phyloP scores from a whole-genome alignment of 345 rosid genomes.

The Arabis alpina region DNA sequence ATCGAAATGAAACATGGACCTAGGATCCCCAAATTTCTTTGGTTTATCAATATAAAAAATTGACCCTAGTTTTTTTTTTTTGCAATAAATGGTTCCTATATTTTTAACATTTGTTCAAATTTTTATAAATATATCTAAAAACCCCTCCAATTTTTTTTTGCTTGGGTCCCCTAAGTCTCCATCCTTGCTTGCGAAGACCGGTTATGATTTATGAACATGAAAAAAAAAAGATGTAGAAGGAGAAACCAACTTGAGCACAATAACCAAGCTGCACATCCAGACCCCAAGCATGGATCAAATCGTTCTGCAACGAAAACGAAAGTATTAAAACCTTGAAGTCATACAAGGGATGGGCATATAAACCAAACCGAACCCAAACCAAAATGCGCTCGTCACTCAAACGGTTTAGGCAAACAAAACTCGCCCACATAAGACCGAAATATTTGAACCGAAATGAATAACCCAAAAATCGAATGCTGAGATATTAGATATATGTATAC shows the following conservation, averaged over 20 bases:
- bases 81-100: too few relatives aligned
- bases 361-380: not conserved
- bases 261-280: slow-evolving; percentile 85
- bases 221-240: not conserved
- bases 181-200: not conserved
- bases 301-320: slow-evolving; percentile 58
- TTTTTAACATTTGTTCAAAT: too few relatives aligned
- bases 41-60: too few relatives aligned
- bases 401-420: too few relatives aligned
- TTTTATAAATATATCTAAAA: too few relatives aligned
- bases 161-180: too few relatives aligned
- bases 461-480: not conserved
- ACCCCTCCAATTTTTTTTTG: too few relatives aligned
- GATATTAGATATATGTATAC: not conserved
- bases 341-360: not conserved
- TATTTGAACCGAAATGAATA: too few relatives aligned
- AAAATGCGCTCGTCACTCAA: not conserved
- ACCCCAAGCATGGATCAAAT: slow-evolving; percentile 97
- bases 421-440: too few relatives aligned
- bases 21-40: too few relatives aligned
- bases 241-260: slow-evolving; percentile 76
- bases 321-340: not conserved
- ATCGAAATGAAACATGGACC: too few relatives aligned
- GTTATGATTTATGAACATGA: not conserved
- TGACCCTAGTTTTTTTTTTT: too few relatives aligned